phyloP scores from a whole-genome alignment of 1,139 yeast genomes.

The Taphrina wiesneri region DNA sequence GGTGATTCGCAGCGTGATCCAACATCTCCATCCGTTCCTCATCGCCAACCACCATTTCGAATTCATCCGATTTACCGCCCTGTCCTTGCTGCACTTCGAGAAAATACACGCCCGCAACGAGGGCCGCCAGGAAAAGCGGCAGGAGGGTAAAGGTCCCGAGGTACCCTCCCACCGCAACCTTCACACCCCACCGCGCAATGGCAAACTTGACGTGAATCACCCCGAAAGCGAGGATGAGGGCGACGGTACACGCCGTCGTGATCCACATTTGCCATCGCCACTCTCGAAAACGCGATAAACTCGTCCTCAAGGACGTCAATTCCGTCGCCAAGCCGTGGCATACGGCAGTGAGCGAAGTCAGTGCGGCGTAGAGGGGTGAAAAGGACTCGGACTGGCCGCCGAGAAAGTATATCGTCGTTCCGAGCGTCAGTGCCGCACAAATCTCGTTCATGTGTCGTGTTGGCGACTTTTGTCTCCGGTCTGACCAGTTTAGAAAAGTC shows the following conservation, averaged over 20 bases:
- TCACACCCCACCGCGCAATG: conserved; percentile 12
- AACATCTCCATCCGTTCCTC: conserved; percentile 1
- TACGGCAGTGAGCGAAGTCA: background rate
- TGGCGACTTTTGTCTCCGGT: conserved; percentile 20
- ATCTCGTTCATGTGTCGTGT: conserved; percentile 25
- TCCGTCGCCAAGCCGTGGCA: background rate
- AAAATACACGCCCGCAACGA: background rate
- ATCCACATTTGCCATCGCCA: conserved; percentile 28
- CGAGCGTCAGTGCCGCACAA: background rate
- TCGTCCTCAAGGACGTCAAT: background rate
- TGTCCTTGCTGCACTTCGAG: conserved; percentile 2
- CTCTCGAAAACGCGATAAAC: background rate
- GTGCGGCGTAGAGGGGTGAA: background rate
- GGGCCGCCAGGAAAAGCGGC: background rate
- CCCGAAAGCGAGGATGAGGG: background rate
- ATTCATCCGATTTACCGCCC: background rate
- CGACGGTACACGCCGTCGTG: background rate
- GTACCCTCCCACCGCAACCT: conserved; percentile 11
- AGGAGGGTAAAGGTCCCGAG: conserved; percentile 14
- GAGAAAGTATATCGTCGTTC: conserved; percentile 13
- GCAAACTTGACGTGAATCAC: conserved; percentile 12
- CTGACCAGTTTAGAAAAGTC: conserved; percentile 9
- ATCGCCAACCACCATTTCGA: conserved; percentile 5
- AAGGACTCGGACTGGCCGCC: conserved; percentile 30
- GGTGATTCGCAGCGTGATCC: no score